Base-by-base conservation (phyloP, 129 eudicot species). In the Chrysanthemum lavandulifolium region DNA sequence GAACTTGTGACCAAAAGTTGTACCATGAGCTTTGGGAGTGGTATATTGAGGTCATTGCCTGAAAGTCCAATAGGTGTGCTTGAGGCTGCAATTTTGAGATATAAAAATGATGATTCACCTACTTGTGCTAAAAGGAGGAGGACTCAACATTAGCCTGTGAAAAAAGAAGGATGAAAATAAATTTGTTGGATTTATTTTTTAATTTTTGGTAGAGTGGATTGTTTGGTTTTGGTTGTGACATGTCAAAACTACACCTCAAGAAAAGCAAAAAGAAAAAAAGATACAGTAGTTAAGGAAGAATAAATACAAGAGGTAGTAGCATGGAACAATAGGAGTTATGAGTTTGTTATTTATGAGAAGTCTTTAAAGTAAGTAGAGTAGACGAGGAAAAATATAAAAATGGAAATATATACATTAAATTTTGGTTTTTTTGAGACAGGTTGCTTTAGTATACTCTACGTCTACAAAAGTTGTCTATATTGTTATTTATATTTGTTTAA, bases 21-120 rank as follows among this genome's bases (percentile, higher is more conserved):
- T 61, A 63, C 72, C 15, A 71, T 78, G 82, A 67, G 77, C 61
- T 72, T 61, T 61, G 61, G 60, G 65, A 65, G 78, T 79, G 55
- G 79, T 58, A 81, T 47, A 73, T n/a, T 57, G 16, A 45, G 57
- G 52, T 62, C 72, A 19, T 74, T 86, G 73, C 87, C 85, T 45
- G 83, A 82, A 31, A 83, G 87, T 71, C 85, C 87, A 65, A 83
- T 75, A 49, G 85, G 87, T 74, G 87, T 86, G 76, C 77, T 83
- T 49, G 85, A 86, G 69, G 83, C 87, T 64, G 81, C 87, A 67
- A 82, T 78, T 27, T 68, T 86, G 56, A 86, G 83, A 77, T 80
- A 77, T 67, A 80, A 73, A 81, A 80, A 12, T 65, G 83, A 77
- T 79, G 88, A 79, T 47, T 78, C 82, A 78, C 73, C 82, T 71